Evolutionary conservation across 345 rosid genomes (phyloP).

Genomic region (Bruguiera sexangula): DNA sequence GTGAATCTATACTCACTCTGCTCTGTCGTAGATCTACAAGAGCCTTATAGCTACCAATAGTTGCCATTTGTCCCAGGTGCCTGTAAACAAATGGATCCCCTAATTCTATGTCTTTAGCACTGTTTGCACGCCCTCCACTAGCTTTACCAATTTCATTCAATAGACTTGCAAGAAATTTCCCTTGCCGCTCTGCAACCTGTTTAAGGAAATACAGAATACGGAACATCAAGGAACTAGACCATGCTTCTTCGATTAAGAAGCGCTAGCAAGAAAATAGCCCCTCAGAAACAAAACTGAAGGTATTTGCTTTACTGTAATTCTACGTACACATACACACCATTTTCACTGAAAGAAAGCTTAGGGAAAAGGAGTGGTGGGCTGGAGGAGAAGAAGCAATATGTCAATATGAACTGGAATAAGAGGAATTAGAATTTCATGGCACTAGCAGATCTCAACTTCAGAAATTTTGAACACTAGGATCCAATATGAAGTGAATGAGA

Average conservation of each 20-base stretch:
- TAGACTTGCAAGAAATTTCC: conserved; percentile 63
- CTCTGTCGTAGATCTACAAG: conserved; percentile 88
- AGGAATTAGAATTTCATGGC: too few relatives aligned
- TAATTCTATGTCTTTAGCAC: conserved; percentile 48
- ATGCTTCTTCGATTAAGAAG: not conserved
- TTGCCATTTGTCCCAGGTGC: conserved; percentile 98
- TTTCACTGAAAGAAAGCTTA: too few relatives aligned
- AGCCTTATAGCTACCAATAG: conserved; percentile 86
- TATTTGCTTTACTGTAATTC: too few relatives aligned
- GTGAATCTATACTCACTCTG: conserved; percentile 49
- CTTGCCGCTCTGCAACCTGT: conserved; percentile 96
- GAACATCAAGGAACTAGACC: not conserved
- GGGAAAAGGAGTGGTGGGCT: too few relatives aligned
- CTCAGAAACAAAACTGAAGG: not conserved
- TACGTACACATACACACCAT: too few relatives aligned
- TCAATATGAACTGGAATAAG: too few relatives aligned
- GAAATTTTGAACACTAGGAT: not conserved
- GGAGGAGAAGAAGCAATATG: too few relatives aligned
- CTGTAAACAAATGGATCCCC: conserved; percentile 80
- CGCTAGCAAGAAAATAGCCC: not conserved
- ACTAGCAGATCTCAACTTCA: not conserved
- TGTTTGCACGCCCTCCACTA: conserved; percentile 72
- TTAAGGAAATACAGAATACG: conserved; percentile 6
- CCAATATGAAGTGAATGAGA: not conserved
- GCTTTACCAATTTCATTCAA: conserved; percentile 61